Base-by-base conservation (phyloP, 1,284 basidiomycete species). In the Golubevia pallescens region DNA sequence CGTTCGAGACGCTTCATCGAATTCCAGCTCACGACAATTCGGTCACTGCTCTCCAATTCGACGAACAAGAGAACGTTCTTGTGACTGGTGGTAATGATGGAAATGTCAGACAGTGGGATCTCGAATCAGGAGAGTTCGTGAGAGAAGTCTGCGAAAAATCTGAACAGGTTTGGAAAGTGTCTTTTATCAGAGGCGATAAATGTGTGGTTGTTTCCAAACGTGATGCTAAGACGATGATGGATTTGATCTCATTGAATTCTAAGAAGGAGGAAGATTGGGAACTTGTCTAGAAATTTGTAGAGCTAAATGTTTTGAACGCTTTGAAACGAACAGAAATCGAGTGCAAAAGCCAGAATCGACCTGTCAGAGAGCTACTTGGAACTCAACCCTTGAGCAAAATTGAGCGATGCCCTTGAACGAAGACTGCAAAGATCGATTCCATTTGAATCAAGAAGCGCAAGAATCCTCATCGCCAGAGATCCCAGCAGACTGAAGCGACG, bases 91-190 rank as follows among this genome's bases (percentile, higher is more conserved):
- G 81, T 51, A 80, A 83, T 54, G 82, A 85, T 57, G 82, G 82
- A 3, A 63, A 70, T 19, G 81, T 85, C 57, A 83, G 80, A 68
- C 63, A 84, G 34, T 85, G 82, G 82, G 77, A 84, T 52, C 75
- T 81, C 55, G 57, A 51, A 10, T 79, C 74, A 19, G 82, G 82
- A 57, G 70, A 70, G 42, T 82, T 77, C 51, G 65, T 85, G 10
- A 67, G 81, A 19, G 76, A 80, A 63, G 63, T 85, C 16, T 80
- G 75, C 66, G 76, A 80, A 57, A 75, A 78, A 10, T 74, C 75
- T 92, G 95, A 86, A 90, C 90, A 70, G 71, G 92, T 98, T 57
- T 98, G 95, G 94, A 91, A 93, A 86, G 91, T 94, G 52, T 90
- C 89, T 56, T 93, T 92, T 87, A 10, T 10, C 8, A 89, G 90